phyloP scores from a whole-genome alignment of 345 rosid species.

The Citrus glauca region DNA sequence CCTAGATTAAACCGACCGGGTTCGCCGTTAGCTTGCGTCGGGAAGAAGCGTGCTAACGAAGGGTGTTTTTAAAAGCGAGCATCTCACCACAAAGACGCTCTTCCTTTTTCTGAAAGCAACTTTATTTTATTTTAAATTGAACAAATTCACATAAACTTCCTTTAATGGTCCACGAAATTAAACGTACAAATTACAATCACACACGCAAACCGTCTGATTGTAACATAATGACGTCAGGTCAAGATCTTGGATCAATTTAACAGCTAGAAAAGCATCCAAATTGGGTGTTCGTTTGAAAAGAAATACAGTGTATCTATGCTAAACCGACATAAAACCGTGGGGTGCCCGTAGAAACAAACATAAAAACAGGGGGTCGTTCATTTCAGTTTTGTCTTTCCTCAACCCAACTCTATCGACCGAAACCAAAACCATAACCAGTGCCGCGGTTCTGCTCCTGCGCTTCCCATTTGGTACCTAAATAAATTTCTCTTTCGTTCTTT shows the following conservation, averaged over 20 bases:
- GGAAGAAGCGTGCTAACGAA: constrained; percentile 25
- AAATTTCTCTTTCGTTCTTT: neutral
- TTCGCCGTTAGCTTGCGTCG: constrained; percentile 8
- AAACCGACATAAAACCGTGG: constrained; percentile 22
- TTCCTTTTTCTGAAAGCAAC: constrained; percentile 7
- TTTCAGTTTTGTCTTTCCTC: neutral
- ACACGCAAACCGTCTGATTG: constrained; percentile 24
- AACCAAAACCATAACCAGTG: neutral
- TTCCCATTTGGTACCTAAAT: neutral
- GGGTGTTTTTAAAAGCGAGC: neutral
- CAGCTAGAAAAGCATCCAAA: constrained; percentile 13
- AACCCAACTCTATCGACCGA: neutral
- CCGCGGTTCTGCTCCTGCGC: neutral
- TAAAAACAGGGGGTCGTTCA: constrained; percentile 1
- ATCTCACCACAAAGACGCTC: neutral
- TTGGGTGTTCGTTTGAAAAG: neutral
- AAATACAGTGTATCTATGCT: constrained; percentile 9
- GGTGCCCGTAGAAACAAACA: constrained; percentile 16
- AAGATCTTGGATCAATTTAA: neutral
- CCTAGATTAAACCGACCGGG: neutral
- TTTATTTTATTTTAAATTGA: neutral
- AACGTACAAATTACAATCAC: neutral
- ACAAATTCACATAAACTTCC: neutral
- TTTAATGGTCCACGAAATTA: neutral
- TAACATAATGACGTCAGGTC: constrained; percentile 10